These are phyloP conservation scores for Chytriomyces sp. DNA, from an alignment of 192 early-diverging fungal species.

Conservation along the genomic window DNA sequence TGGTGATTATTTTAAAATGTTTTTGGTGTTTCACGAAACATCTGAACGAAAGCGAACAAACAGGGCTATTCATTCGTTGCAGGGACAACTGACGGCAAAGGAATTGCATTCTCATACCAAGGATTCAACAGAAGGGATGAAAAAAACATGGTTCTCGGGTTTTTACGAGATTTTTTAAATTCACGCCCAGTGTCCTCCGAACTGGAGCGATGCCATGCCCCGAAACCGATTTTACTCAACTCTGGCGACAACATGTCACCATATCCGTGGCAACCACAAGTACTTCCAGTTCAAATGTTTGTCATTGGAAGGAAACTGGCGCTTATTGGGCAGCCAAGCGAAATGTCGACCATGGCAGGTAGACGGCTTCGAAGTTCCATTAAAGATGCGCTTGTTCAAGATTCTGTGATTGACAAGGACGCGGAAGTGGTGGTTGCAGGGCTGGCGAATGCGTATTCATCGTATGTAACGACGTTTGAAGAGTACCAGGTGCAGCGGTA, in stretches of 20 bases:
- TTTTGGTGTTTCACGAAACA: too few relatives aligned
- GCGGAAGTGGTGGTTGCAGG: conserved; percentile 55
- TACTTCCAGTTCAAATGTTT: conserved; percentile 61
- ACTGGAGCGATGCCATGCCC: conserved; percentile 55
- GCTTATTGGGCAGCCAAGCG: conserved; percentile 59
- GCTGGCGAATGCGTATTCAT: conserved; percentile 62
- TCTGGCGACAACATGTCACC: conserved; percentile 51
- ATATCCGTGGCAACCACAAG: conserved; percentile 56
- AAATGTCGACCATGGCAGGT: conserved; percentile 71
- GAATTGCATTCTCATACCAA: conserved; percentile 32
- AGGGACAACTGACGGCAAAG: conserved; percentile 64
- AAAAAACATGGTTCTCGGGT: conserved; percentile 25
- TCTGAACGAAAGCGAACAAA: too few relatives aligned
- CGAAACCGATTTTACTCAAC: conserved; percentile 62
- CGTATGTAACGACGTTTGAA: conserved; percentile 49
- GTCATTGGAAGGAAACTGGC: conserved; percentile 49
- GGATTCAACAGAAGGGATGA: conserved; percentile 20
- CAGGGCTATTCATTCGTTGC: conserved; percentile 55
- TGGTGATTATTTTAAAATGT: conserved; percentile 21
- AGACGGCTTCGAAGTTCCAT: conserved; percentile 50
- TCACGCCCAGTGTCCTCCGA: conserved; percentile 23
- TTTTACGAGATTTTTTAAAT: conserved; percentile 19
- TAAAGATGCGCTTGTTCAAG: conserved; percentile 40
- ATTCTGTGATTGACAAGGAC: conserved; percentile 48
- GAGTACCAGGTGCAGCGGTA: conserved; percentile 69